Percentiles rank a stretch among this genome's conserved stretches.
Evolutionary conservation across 371 early-diverging fungal genomes (phyloP).

Genomic region (Smittium culicis): DNA sequence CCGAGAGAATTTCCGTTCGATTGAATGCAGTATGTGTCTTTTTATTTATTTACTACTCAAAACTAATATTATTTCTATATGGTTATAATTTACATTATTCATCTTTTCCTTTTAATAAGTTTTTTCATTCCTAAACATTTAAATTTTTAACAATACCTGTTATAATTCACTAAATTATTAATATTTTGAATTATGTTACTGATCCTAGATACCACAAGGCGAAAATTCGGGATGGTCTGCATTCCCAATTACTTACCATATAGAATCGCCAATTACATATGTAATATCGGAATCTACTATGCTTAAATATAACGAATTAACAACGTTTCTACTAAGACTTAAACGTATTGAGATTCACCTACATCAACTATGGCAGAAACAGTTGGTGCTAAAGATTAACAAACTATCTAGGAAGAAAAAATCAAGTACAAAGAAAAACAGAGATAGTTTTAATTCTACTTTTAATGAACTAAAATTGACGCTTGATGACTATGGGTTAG

Average conservation of each 20-base stretch:
- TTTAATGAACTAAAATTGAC: constrained; percentile 7
- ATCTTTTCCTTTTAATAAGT: no score
- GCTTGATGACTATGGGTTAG: not conserved
- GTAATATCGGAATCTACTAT: constrained; percentile 60
- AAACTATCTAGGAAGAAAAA: constrained; percentile 8
- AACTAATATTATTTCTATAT: no score
- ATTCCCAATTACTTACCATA: constrained; percentile 71
- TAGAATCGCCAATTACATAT: constrained; percentile 71
- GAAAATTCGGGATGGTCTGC: constrained; percentile 85
- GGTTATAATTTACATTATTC: no score
- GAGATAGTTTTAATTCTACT: constrained; percentile 7
- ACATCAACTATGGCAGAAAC: constrained; percentile 59
- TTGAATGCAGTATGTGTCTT: constrained; percentile 15
- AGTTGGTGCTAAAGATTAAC: constrained; percentile 38
- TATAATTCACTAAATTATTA: no score
- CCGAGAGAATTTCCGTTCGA: constrained; percentile 63
- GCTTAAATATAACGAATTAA: constrained; percentile 66
- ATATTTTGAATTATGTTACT: no score
- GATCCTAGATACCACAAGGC: constrained; percentile 21
- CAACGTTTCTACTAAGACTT: constrained; percentile 75
- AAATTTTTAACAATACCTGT: no score
- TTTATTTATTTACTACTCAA: not conserved
- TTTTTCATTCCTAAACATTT: no score
- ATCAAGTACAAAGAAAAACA: no score
- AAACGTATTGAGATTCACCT: constrained; percentile 75